Conservation (phyloP, 495 filamentous ascomycete genomes). For the Trichoderma parareesei region DNA sequence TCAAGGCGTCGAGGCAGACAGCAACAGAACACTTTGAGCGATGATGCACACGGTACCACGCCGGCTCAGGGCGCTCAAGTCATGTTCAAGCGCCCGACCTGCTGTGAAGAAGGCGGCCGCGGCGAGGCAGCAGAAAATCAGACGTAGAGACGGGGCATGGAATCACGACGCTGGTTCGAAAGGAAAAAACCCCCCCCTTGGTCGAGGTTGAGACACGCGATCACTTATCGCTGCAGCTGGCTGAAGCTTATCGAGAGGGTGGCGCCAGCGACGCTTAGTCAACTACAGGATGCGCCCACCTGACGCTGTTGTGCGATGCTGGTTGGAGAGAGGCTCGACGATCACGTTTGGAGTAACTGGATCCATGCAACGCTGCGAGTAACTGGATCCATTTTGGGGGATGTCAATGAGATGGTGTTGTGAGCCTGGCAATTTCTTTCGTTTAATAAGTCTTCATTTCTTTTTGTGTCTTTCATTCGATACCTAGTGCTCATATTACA, state of each 20-base stretch:
- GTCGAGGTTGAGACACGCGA: constrained; percentile 6
- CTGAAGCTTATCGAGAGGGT: constrained; percentile 10
- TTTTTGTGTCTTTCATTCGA: no score
- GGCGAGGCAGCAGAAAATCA: not conserved
- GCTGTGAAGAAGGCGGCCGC: not conserved
- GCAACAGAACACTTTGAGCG: not conserved
- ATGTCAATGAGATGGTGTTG: no score
- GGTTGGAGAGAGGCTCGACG: not conserved
- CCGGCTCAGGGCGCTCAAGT: not conserved
- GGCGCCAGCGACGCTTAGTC: not conserved
- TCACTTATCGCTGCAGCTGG: constrained; percentile 11
- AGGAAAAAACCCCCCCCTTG: not conserved
- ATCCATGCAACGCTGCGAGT: not conserved
- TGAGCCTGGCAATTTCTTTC: no score
- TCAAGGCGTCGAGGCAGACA: no score
- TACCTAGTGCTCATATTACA: no score
- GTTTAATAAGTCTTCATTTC: no score
- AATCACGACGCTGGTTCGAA: not conserved
- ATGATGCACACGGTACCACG: constrained; percentile 9
- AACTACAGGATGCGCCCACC: not conserved
- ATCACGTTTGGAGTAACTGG: no score
- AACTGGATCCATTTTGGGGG: no score
- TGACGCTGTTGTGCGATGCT: not conserved
- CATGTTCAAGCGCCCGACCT: not conserved
- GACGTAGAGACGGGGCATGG: not conserved